These are phyloP conservation scores for Cydonia oblonga DNA, from an alignment of 331 rosid genomes.

Conservation along the genomic window DNA sequence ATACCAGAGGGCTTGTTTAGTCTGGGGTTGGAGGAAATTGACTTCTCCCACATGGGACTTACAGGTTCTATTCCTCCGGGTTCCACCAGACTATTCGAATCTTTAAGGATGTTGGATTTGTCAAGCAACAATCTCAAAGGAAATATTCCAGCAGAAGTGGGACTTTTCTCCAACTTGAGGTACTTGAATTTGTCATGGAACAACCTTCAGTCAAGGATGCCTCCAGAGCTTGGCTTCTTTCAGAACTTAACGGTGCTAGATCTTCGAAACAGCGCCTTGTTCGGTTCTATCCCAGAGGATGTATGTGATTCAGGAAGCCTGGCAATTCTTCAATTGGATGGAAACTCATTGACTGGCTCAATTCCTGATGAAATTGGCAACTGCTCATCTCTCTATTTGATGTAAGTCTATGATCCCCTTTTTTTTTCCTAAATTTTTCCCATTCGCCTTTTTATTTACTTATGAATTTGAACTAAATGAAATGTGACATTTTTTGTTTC, in stretches of 20 bases:
- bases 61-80: constrained; percentile 53
- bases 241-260: constrained; percentile 56
- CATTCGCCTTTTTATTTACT: background rate
- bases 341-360: constrained; percentile 49
- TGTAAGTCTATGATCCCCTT: constrained; percentile 35
- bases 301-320: constrained; percentile 70
- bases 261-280: constrained; percentile 43
- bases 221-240: constrained; percentile 59
- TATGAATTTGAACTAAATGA: background rate
- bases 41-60: constrained; percentile 48
- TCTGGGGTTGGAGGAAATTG: constrained; percentile 60
- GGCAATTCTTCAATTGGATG: constrained; percentile 75
- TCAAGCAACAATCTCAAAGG: constrained; percentile 60
- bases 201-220: constrained; percentile 56
- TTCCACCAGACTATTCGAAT: constrained; percentile 49
- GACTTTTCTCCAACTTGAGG: constrained; percentile 44
- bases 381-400: constrained; percentile 67
- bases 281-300: constrained; percentile 59
- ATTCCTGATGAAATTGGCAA: constrained; percentile 80
- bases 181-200: constrained; percentile 85
- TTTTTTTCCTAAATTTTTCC: background rate
- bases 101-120: constrained; percentile 45
- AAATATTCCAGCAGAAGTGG: constrained; percentile 55
- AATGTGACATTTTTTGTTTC: constrained; percentile 13
- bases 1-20: constrained; percentile 71